These are phyloP conservation scores for Sanghuangporus sanghuang DNA, from an alignment of 1,284 basidiomycete species.

Conservation along the genomic window DNA sequence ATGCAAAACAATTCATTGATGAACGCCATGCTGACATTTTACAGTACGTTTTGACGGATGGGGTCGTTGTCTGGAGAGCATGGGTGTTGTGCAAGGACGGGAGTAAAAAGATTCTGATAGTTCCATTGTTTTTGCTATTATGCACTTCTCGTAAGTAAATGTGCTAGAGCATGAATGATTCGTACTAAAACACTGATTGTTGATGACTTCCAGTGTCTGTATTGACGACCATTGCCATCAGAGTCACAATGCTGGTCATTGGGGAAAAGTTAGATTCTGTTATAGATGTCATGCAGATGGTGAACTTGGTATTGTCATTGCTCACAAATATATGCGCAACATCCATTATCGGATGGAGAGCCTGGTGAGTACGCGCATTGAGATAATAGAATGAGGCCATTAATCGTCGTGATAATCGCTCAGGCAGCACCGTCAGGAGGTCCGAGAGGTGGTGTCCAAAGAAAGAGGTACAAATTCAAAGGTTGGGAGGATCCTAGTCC, in stretches of 20 bases:
- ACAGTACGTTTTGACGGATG: not conserved
- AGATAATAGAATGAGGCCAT: not conserved
- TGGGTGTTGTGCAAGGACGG: not conserved
- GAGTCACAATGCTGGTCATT: not conserved
- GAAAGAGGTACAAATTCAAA: not conserved
- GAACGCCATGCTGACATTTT: not conserved
- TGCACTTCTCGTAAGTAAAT: not conserved
- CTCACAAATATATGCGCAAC: slow-evolving; percentile 3
- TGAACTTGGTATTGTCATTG: not conserved
- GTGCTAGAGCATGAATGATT: not conserved
- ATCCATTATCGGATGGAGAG: not conserved
- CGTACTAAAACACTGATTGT: not conserved
- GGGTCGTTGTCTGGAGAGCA: slow-evolving; percentile 6
- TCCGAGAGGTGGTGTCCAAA: not conserved
- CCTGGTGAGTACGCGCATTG: not conserved
- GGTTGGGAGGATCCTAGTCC: not conserved
- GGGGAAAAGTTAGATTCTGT: not conserved
- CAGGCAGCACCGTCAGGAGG: not conserved
- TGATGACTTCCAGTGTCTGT: not conserved
- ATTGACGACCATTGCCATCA: not conserved
- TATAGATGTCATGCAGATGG: not conserved
- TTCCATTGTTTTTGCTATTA: not conserved
- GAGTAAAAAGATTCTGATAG: not conserved
- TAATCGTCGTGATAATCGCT: not conserved
- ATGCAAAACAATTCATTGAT: not conserved